A percentile compares a stretch with the other conserved stretches of the same genome.
These are phyloP conservation scores for Neurospora sp. DNA, from an alignment of 495 filamentous ascomycete genomes.

Conservation along the genomic window DNA sequence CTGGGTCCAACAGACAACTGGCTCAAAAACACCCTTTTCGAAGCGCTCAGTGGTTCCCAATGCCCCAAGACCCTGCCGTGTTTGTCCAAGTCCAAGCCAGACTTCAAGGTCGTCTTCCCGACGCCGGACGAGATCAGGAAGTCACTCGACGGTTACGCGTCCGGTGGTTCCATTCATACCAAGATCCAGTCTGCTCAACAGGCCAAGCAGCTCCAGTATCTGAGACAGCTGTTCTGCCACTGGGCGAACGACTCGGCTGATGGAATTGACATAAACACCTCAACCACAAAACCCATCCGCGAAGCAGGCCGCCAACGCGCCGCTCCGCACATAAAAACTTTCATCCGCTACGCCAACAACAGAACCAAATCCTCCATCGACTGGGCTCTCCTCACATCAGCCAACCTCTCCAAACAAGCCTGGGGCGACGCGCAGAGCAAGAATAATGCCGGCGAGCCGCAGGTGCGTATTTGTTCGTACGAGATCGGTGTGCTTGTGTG, in stretches of 20 bases:
- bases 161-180: conserved; percentile 75
- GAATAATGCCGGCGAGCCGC: conserved; percentile 32
- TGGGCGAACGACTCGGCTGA: conserved; percentile 52
- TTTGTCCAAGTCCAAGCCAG: conserved; percentile 8
- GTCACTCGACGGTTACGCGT: conserved; percentile 68
- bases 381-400: conserved; percentile 80
- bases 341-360: conserved; percentile 55
- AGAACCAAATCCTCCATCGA: conserved; percentile 72
- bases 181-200: conserved; percentile 60
- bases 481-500: conserved; percentile 82
- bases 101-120: conserved; percentile 63
- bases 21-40: conserved; percentile 59
- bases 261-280: conserved; percentile 7
- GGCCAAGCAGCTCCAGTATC: conserved; percentile 62
- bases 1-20: conserved; percentile 66
- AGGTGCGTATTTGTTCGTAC: conserved; percentile 67
- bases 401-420: conserved; percentile 81
- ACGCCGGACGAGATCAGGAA: conserved; percentile 68
- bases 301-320: conserved; percentile 59
- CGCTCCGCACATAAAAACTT: conserved; percentile 88
- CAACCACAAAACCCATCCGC: background rate
- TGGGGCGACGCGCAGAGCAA: conserved; percentile 55
- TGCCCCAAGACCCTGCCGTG: background rate
- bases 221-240: conserved; percentile 59
- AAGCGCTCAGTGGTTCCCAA: conserved; percentile 29